Percentiles rank a stretch among this genome's conserved stretches.
Evolutionary conservation across 768 basidiomycete genomes (phyloP).

Genomic region (Cystobasidium onofrii): DNA sequence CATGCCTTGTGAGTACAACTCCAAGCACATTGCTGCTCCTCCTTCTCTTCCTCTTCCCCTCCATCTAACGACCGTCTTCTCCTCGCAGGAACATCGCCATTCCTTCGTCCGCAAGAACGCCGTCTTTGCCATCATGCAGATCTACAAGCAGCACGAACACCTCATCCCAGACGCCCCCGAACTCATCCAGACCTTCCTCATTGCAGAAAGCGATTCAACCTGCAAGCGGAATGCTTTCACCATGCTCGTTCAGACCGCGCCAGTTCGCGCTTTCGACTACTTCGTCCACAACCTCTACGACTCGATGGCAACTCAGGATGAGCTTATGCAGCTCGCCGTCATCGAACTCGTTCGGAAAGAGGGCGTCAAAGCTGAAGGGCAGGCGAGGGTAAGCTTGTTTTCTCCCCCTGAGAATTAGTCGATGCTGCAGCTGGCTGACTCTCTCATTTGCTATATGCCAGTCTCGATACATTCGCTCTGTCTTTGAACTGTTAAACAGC

Average conservation of each 20-base stretch:
- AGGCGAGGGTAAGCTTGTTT: constrained; percentile 59
- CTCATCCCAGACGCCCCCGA: constrained; percentile 95
- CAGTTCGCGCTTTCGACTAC: constrained; percentile 86
- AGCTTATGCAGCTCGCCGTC: constrained; percentile 86
- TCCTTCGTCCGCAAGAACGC: constrained; percentile 98
- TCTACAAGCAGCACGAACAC: constrained; percentile 86
- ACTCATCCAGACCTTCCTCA: constrained; percentile 89
- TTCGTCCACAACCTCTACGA: constrained; percentile 70
- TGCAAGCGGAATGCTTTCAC: constrained; percentile 97
- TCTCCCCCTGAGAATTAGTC: background rate
- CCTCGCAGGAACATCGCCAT: constrained; percentile 75
- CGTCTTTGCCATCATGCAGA: constrained; percentile 88
- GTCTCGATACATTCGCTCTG: constrained; percentile 87
- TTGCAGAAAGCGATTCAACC: constrained; percentile 87
- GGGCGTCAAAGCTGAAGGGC: constrained; percentile 66
- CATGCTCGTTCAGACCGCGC: constrained; percentile 68
- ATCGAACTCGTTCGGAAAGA: constrained; percentile 89
- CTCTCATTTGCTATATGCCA: constrained; percentile 42
- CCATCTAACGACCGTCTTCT: background rate
- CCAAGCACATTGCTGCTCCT: too few relatives aligned
- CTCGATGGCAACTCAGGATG: constrained; percentile 70
- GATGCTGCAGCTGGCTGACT: background rate
- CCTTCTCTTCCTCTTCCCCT: too few relatives aligned
- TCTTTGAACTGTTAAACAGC: constrained; percentile 82
- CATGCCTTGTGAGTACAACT: constrained; percentile 57